phyloP scores from a whole-genome alignment of 129 eudicot species.

The Logfia minima region DNA sequence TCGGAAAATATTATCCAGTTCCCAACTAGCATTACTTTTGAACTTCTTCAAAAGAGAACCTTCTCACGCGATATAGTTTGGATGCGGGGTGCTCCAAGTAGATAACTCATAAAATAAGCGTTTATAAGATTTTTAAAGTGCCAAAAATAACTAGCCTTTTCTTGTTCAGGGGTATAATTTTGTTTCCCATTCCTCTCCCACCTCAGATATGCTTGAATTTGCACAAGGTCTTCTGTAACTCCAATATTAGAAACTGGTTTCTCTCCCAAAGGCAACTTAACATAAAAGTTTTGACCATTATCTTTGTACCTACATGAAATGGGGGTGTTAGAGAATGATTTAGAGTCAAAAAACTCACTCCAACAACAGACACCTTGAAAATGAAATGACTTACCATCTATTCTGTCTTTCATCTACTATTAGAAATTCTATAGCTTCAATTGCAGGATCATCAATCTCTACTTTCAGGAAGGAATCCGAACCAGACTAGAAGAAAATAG shows the following conservation, averaged over 20 bases:
- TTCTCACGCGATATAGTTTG: constrained; percentile 6
- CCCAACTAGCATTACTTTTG: constrained; percentile 16
- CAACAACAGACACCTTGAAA: constrained; percentile 11
- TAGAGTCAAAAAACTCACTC: background rate
- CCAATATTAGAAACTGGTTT: constrained; percentile 39
- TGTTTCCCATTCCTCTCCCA: constrained; percentile 99
- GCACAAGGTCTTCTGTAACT: constrained; percentile 95
- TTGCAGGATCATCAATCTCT: constrained; percentile 82
- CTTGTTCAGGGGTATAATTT: constrained; percentile 80
- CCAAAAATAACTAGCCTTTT: constrained; percentile 58
- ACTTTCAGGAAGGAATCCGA: constrained; percentile 53
- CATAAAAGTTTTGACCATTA: constrained; percentile 67
- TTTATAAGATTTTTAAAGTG: constrained; percentile 1
- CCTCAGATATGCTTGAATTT: constrained; percentile 88
- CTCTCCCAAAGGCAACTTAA: constrained; percentile 48
- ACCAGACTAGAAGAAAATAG: constrained; percentile 57
- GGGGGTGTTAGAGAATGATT: constrained; percentile 10
- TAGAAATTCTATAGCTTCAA: constrained; percentile 84
- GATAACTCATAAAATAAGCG: background rate
- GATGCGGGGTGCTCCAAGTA: constrained; percentile 16
- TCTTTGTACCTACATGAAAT: constrained; percentile 61
- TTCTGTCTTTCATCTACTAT: constrained; percentile 77
- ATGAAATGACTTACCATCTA: constrained; percentile 53
- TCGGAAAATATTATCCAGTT: background rate
- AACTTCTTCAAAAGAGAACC: background rate